Conservation (phyloP, 2,329 filamentous ascomycete genomes). For the Seiridium cupressi region DNA sequence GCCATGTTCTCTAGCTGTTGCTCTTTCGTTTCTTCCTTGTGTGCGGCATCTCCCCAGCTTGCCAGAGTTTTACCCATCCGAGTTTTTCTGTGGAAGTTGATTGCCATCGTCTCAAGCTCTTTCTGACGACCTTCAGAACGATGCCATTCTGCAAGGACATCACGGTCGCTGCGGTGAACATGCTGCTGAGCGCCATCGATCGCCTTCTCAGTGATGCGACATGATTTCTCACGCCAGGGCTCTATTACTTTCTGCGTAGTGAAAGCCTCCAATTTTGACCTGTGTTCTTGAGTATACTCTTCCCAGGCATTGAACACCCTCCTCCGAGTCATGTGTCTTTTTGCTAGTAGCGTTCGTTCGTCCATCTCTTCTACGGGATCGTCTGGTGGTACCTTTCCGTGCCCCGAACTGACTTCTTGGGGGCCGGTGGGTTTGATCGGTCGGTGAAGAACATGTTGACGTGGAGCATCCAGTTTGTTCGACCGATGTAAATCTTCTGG, state of each 20-base stretch:
- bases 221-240: conserved; percentile 9
- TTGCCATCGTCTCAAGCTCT: conserved; percentile 6
- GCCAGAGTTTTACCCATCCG: conserved; percentile 1
- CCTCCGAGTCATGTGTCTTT: conserved; percentile 31
- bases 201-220: not conserved
- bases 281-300: conserved; percentile 22
- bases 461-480: too few species aligned
- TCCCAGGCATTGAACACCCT: conserved; percentile 30
- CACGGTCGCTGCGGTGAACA: not conserved
- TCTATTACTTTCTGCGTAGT: conserved; percentile 7
- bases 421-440: too few species aligned
- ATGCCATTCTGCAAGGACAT: conserved; percentile 8
- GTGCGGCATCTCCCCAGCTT: conserved; percentile 9
- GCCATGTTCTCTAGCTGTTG: conserved; percentile 8
- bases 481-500: too few species aligned
- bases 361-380: conserved; percentile 11
- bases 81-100: not conserved
- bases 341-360: conserved; percentile 27
- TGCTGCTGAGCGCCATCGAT: conserved; percentile 2
- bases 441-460: too few species aligned
- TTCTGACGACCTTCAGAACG: conserved; percentile 5
- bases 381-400: too few species aligned
- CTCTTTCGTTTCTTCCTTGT: not conserved
- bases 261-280: conserved; percentile 21
- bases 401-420: not conserved